Evolutionary conservation across 768 basidiomycete genomes (phyloP), one percentile per base, ranked within the genome.

Genomic region (Naganishia antarctica): DNA sequence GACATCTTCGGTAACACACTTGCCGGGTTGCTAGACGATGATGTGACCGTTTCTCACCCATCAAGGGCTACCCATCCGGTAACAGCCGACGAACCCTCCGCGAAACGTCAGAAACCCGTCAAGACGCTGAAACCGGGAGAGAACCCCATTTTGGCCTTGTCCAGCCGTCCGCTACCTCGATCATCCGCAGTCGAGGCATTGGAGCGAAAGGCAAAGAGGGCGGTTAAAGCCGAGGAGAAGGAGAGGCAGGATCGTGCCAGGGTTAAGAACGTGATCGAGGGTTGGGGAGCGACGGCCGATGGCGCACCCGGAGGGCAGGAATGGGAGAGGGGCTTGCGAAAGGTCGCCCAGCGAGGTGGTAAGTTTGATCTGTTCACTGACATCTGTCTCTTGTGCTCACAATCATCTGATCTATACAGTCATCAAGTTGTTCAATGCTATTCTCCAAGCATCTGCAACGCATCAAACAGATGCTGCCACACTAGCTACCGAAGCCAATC

Each of bases 371-470:
- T 9, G 18, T 44, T 26, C n/a, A 6, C n/a, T 23, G 51, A 47
- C 15, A 28, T 31, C 6, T n/a, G 37, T 31, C 0, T 21, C 8
- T 21, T 18, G 41, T 58, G 37, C 31, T 13, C 50, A 13, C 16
- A 23, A 23, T n/a, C n/a, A n/a, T 13, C 21, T 44, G 45, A 34
- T 16, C 45, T 40, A 18, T 29, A 8, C 65, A 78, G 78, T 79
- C 23, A 74, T 79, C 73, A 77, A 77, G 28, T 73, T 79, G 23
- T 79, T 79, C 72, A 79, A 79, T 69, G 77, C 78, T 21, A 79
- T 79, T 61, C 67, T 78, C 16, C 69, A 70, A 25, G 73, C 74
- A 2, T 73, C 78, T 8, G 68, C 69, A 26, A 48, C 61, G 13
- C 60, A 67, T 50, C 25, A 50, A 2, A 41, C 61, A 1, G 69